These are phyloP conservation scores for Alternaria alternata DNA, from an alignment of 2,329 filamentous ascomycete species.

Conservation along the genomic window DNA sequence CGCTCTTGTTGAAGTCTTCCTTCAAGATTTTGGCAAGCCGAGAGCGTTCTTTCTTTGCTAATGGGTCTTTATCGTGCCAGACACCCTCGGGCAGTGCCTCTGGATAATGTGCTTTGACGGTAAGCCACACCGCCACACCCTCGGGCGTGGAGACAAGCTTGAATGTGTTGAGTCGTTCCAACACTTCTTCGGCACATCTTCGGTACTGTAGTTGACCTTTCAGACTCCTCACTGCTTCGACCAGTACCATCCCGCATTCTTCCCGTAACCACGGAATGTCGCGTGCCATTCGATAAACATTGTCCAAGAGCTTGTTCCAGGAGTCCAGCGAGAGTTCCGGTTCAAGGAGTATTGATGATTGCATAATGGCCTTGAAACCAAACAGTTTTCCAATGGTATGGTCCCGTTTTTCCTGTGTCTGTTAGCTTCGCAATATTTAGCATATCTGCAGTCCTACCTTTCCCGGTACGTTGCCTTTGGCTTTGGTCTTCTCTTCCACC, in stretches of 20 bases:
- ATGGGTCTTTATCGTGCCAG: constrained; percentile 77
- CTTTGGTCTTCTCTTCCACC: constrained; percentile 61
- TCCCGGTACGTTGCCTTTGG: constrained; percentile 61
- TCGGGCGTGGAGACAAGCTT: constrained; percentile 83
- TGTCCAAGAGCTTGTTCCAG: constrained; percentile 74
- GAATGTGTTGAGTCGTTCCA: constrained; percentile 68
- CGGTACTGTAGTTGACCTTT: constrained; percentile 56
- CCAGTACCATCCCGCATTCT: constrained; percentile 84
- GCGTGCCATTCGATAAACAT: constrained; percentile 76
- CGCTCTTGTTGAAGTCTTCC: constrained; percentile 69
- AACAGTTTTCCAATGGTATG: constrained; percentile 86
- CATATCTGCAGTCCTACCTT: constrained; percentile 53
- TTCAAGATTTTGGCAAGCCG: constrained; percentile 80
- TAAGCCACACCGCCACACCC: constrained; percentile 88
- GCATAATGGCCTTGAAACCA: constrained; percentile 84
- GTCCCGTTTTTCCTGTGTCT: constrained; percentile 80
- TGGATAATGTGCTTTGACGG: constrained; percentile 69
- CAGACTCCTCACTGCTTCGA: constrained; percentile 71
- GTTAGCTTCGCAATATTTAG: constrained; percentile 22
- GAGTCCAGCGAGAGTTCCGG: constrained; percentile 60
- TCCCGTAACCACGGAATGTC: constrained; percentile 90
- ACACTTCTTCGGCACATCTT: constrained; percentile 66
- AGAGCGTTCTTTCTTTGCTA: constrained; percentile 72
- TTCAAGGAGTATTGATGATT: constrained; percentile 75
- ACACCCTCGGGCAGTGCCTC: constrained; percentile 72